A percentile compares a stretch with the other conserved stretches of the same genome.
phyloP scores from a whole-genome alignment of 23 red algal species.

The Gracilaria caudata region DNA sequence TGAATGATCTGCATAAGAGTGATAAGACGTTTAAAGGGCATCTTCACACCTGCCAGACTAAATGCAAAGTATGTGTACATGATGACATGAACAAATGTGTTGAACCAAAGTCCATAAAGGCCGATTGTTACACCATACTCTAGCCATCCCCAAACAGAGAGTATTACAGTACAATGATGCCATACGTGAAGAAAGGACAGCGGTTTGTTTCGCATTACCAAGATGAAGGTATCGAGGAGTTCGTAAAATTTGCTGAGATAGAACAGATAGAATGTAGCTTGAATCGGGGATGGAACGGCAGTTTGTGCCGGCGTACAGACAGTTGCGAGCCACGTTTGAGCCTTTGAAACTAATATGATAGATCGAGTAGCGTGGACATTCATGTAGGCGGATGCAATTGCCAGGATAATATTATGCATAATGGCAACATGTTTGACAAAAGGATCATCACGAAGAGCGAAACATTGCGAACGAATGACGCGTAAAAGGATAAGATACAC shows the following conservation, averaged over 20 bases:
- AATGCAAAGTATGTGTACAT: slow-evolving; percentile 95
- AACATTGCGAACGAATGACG: not conserved
- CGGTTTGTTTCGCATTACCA: slow-evolving; percentile 66
- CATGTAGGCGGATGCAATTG: slow-evolving; percentile 46
- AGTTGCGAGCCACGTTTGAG: slow-evolving; percentile 19
- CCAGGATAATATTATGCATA: slow-evolving; percentile 46
- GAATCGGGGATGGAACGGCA: slow-evolving; percentile 28
- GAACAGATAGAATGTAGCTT: slow-evolving; percentile 89
- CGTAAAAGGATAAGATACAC: not conserved
- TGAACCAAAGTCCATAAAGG: slow-evolving; percentile 86
- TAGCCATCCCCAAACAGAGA: slow-evolving; percentile 87
- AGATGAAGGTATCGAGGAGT: slow-evolving; percentile 90
- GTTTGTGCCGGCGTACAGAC: slow-evolving; percentile 30
- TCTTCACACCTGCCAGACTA: slow-evolving; percentile 34
- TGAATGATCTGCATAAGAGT: slow-evolving; percentile 93
- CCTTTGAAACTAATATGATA: not conserved
- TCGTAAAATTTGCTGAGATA: slow-evolving; percentile 94
- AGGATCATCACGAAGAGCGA: not conserved
- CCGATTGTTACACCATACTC: slow-evolving; percentile 71
- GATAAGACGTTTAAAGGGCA: slow-evolving; percentile 70
- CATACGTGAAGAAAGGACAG: slow-evolving; percentile 92
- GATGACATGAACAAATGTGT: slow-evolving; percentile 87
- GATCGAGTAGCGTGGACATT: slow-evolving; percentile 5
- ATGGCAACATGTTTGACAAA: not conserved
- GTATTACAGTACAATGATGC: slow-evolving; percentile 89